Conservation (phyloP, 2,329 filamentous ascomycete species). For the Colletotrichum spinosum region DNA sequence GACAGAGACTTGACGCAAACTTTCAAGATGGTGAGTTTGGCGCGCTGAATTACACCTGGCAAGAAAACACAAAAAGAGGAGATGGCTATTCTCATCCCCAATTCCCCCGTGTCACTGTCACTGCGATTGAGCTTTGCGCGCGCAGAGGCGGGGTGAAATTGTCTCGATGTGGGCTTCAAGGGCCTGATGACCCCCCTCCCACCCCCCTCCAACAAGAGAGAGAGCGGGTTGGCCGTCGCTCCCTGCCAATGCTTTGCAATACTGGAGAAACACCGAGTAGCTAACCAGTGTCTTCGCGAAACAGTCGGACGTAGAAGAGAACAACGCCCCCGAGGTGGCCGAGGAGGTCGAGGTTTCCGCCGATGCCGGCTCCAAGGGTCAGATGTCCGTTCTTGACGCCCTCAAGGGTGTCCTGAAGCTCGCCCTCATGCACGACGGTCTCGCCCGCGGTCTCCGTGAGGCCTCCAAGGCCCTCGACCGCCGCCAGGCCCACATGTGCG, state of each 20-base stretch:
- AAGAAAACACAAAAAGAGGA: too few relatives aligned
- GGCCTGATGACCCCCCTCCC: slow-evolving; percentile 7
- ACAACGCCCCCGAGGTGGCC: slow-evolving; percentile 82
- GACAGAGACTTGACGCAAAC: slow-evolving; percentile 62
- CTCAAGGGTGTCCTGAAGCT: slow-evolving; percentile 99
- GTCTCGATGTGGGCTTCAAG: not conserved
- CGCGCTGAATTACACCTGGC: slow-evolving; percentile 8
- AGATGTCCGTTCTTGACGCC: slow-evolving; percentile 98
- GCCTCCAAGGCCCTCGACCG: slow-evolving; percentile 98
- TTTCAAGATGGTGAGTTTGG: slow-evolving; percentile 70
- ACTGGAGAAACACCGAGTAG: slow-evolving; percentile 7
- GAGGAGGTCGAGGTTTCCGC: slow-evolving; percentile 96
- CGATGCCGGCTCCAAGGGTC: slow-evolving; percentile 87
- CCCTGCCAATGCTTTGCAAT: not conserved
- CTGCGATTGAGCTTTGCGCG: slow-evolving; percentile 1
- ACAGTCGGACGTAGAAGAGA: slow-evolving; percentile 99
- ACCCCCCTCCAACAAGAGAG: not conserved
- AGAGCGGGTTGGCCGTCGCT: too few relatives aligned
- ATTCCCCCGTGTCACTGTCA: not conserved
- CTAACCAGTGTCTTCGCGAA: slow-evolving; percentile 37
- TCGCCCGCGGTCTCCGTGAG: slow-evolving; percentile 97
- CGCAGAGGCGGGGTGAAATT: not conserved
- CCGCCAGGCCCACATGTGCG: slow-evolving; percentile 99
- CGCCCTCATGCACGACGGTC: slow-evolving; percentile 98
- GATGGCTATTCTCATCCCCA: not conserved